Percentiles rank a stretch among this genome's conserved stretches.
Conservation (phyloP, 345 rosid genomes). For the Chamaenerion angustifolium region DNA sequence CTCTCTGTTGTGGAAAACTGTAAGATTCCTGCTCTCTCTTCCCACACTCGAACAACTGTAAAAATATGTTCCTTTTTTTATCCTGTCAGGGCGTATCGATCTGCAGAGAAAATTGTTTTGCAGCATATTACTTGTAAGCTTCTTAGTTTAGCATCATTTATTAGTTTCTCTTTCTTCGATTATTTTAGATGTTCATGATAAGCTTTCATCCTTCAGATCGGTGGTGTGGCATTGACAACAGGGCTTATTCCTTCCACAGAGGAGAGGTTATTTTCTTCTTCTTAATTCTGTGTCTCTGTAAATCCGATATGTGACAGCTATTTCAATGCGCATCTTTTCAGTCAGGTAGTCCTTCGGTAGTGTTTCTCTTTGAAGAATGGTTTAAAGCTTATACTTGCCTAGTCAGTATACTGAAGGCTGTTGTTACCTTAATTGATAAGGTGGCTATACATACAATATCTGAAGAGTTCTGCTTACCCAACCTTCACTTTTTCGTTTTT, state of each 20-base stretch:
- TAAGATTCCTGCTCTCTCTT: too few relatives aligned
- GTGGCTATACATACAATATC: too few relatives aligned
- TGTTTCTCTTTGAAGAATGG: too few relatives aligned
- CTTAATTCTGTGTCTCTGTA: neutral
- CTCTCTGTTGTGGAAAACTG: neutral
- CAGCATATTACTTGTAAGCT: constrained; percentile 74
- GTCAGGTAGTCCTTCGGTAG: too few relatives aligned
- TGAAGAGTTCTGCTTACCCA: too few relatives aligned
- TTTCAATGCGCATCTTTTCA: neutral
- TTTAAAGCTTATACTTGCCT: too few relatives aligned
- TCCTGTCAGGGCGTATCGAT: constrained; percentile 66
- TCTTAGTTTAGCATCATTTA: neutral
- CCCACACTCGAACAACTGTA: neutral
- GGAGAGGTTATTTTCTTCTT: constrained; percentile 51
- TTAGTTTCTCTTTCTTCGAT: constrained; percentile 1
- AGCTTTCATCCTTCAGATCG: constrained; percentile 39
- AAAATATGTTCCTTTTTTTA: constrained; percentile 6
- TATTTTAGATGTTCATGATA: constrained; percentile 8
- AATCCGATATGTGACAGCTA: constrained; percentile 1
- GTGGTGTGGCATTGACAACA: constrained; percentile 79
- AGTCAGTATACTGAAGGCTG: too few relatives aligned
- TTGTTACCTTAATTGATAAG: too few relatives aligned
- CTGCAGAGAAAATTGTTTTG: constrained; percentile 77
- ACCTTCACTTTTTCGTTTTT: neutral
- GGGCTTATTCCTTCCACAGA: constrained; percentile 65